Base-by-base conservation (phyloP, 164 flowering plant genomes). In the Nelumbo lutea region DNA sequence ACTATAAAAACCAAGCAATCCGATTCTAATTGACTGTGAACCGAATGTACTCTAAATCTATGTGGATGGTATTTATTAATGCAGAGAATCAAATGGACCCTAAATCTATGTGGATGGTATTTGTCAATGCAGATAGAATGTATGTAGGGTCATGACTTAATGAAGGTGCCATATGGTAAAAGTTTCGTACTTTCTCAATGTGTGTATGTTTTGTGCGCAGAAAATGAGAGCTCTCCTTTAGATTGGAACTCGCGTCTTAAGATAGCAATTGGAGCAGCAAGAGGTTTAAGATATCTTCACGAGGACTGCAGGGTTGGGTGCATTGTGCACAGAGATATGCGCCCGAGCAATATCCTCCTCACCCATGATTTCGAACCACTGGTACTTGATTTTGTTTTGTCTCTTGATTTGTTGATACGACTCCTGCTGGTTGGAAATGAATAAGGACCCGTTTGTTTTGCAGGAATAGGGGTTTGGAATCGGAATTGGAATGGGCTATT, bases 231-330 rank as follows among this genome's bases (percentile, higher is more conserved):
- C 71, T 45, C 60, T 15, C 64, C 81, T 6, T 68, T 93, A 15
- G 89, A 85, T 66, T 90, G 88, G 90, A 63, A 79, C 8, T 79
- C 87, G 63, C 78, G 96, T 73, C 56, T 80, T 58, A 89, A 83
- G 79, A 89, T 93, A 68, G 97, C 98, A 41, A 81, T 82, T 68
- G 98, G 97, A 11, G 77, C 91, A 51, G 97, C 98, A 14, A 74
- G 98, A 78, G 98, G 97, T 40, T 77, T 93, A 73, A 69, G 98
- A 71, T 93, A 90, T 71, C 94, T 93, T 71, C 97, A 93, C 69
- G 98, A 93, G 77, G 98, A 93, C 75, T 90, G 98, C 75, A 83
- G 97, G 81, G 94, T 90, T n/a, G 97, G 98, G 6, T 87, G 96
- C 76, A 85, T 93, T 55, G 84, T 85, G n/a, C 98, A 93, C 75